A percentile compares a stretch with the other conserved stretches of the same genome.
These are phyloP conservation scores for Quercus dentata DNA, from an alignment of 306 rosid genomes.

Conservation along the genomic window DNA sequence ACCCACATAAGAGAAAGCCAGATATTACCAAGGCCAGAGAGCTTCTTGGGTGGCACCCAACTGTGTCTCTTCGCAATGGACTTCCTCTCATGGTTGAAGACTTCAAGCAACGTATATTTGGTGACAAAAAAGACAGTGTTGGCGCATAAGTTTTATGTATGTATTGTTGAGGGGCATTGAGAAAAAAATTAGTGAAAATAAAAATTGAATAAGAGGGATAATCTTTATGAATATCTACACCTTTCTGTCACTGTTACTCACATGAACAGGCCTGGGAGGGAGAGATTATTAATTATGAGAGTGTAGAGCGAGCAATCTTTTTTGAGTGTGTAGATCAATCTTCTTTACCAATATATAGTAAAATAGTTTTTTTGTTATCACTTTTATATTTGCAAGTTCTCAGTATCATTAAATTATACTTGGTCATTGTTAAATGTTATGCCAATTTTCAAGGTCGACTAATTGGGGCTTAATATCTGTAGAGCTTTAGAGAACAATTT, in stretches of 20 bases:
- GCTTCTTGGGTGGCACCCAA: slow-evolving; percentile 87
- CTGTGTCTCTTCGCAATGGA: slow-evolving; percentile 80
- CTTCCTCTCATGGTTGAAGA: slow-evolving; percentile 88
- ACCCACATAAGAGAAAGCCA: slow-evolving; percentile 94
- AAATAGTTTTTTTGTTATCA: not conserved
- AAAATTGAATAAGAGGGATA: slow-evolving; percentile 6
- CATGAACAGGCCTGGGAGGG: not conserved
- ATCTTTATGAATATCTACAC: not conserved
- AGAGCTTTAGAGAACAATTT: too few species aligned
- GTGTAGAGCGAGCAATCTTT: not conserved
- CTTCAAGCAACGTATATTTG: slow-evolving; percentile 74
- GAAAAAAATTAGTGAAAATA: not conserved
- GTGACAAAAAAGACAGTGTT: slow-evolving; percentile 40
- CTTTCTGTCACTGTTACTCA: slow-evolving; percentile 2
- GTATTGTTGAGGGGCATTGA: not conserved
- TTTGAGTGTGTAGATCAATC: slow-evolving; percentile 7
- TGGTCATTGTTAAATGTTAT: too few species aligned
- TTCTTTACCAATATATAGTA: not conserved
- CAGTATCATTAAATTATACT: too few species aligned
- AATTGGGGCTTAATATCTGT: too few species aligned
- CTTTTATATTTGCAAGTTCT: not conserved
- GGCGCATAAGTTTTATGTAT: slow-evolving; percentile 4
- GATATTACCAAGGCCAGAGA: slow-evolving; percentile 89
- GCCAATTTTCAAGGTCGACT: too few species aligned
- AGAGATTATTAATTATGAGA: slow-evolving; percentile 3